Conservation (phyloP, 2,329 filamentous ascomycete genomes). For the Colletotrichum cordylinicola region DNA sequence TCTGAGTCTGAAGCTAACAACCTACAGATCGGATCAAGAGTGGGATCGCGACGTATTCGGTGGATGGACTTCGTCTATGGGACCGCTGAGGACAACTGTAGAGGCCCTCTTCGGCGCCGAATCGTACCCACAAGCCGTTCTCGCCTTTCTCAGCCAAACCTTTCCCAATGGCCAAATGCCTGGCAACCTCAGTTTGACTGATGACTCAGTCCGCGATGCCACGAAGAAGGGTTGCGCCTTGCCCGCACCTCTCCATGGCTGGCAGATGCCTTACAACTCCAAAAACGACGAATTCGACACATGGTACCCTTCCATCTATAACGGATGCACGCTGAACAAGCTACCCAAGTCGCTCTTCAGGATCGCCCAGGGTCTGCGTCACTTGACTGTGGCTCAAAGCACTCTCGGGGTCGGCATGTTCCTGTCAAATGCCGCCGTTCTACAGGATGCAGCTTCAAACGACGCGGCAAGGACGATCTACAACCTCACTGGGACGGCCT, state of each 20-base stretch:
- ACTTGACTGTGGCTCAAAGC: slow-evolving; percentile 10
- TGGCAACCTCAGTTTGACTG: background rate
- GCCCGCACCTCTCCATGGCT: background rate
- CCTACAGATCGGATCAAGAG: background rate
- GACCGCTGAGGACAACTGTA: slow-evolving; percentile 8
- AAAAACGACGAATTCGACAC: slow-evolving; percentile 10
- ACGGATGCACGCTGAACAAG: slow-evolving; percentile 3
- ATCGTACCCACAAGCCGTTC: slow-evolving; percentile 7
- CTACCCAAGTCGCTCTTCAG: slow-evolving; percentile 12
- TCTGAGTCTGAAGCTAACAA: background rate
- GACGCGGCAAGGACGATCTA: slow-evolving; percentile 19
- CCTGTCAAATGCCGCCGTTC: slow-evolving; percentile 11
- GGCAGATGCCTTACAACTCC: slow-evolving; percentile 18
- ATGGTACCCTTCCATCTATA: slow-evolving; percentile 16
- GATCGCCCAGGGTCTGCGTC: slow-evolving; percentile 7
- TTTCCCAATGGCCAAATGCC: slow-evolving; percentile 1
- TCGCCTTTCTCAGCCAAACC: slow-evolving; percentile 2
- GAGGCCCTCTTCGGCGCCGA: slow-evolving; percentile 16
- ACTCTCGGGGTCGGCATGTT: slow-evolving; percentile 21
- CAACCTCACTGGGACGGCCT: slow-evolving; percentile 5
- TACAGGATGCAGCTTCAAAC: slow-evolving; percentile 10
- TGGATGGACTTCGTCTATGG: slow-evolving; percentile 2
- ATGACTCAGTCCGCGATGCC: background rate
- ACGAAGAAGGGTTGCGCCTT: background rate
- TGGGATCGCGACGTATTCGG: slow-evolving; percentile 6